phyloP scores from a whole-genome alignment of 2,329 filamentous ascomycete genomes.

The Scopulariopsis brevicaulis region DNA sequence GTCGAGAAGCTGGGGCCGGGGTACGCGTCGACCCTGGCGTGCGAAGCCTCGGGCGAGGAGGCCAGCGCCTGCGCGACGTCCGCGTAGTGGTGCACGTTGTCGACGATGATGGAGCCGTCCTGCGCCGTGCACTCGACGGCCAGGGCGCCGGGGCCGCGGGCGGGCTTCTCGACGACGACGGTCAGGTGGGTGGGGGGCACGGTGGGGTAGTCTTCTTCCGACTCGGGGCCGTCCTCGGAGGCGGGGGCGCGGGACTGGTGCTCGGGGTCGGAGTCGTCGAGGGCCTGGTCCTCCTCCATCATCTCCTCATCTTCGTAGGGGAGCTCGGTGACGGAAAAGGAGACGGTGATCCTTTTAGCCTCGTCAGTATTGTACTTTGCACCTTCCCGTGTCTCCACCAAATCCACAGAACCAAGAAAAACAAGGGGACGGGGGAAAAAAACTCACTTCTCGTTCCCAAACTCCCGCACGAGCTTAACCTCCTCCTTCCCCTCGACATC shows the following conservation, averaged over 20 bases:
- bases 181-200: constrained; percentile 66
- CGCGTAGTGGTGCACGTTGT: constrained; percentile 82
- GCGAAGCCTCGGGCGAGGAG: constrained; percentile 63
- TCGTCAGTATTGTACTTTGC: background rate
- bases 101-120: constrained; percentile 76
- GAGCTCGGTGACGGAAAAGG: constrained; percentile 77
- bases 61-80: constrained; percentile 68
- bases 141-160: constrained; percentile 60
- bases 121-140: constrained; percentile 78
- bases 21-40: constrained; percentile 69
- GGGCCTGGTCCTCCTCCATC: constrained; percentile 41
- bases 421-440: background rate
- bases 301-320: constrained; percentile 52
- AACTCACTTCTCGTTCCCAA: constrained; percentile 76
- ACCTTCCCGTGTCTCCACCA: background rate
- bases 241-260: constrained; percentile 46
- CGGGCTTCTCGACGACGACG: constrained; percentile 79
- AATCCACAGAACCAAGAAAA: background rate
- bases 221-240: constrained; percentile 36
- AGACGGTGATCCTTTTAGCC: constrained; percentile 51
- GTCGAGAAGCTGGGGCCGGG: constrained; percentile 86
- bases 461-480: constrained; percentile 70
- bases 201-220: constrained; percentile 35
- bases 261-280: constrained; percentile 43
- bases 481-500: constrained; percentile 81